Conservation (phyloP, 208 protist genomes). For the Trypanosoma lewisi region DNA sequence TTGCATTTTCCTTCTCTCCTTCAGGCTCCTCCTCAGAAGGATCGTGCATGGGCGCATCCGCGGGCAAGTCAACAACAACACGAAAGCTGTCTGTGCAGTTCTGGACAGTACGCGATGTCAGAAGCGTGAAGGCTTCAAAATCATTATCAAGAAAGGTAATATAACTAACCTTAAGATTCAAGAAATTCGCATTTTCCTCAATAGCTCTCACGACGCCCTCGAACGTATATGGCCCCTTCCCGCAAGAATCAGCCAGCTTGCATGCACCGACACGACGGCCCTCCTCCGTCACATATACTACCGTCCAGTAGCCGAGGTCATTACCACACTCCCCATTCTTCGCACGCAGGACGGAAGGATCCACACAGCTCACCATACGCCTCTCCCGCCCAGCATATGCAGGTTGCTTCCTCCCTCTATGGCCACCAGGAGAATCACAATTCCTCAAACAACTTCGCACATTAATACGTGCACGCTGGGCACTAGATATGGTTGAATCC, state of each 20-base stretch:
- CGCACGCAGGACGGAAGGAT: too few relatives aligned
- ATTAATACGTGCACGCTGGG: background rate
- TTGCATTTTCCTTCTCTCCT: background rate
- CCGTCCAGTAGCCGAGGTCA: constrained; percentile 18
- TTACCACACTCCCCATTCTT: background rate
- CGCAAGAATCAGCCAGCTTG: constrained; percentile 4
- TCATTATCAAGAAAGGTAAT: constrained; percentile 26
- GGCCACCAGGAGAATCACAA: background rate
- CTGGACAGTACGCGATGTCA: constrained; percentile 14
- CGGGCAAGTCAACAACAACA: constrained; percentile 9
- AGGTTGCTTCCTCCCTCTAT: background rate
- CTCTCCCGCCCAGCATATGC: background rate
- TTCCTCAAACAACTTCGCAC: background rate
- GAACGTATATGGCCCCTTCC: constrained; percentile 6
- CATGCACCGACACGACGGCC: constrained; percentile 2
- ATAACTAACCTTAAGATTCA: constrained; percentile 8
- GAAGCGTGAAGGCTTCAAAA: constrained; percentile 19
- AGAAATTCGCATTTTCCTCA: constrained; percentile 8
- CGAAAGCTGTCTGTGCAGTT: constrained; percentile 7
- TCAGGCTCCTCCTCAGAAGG: background rate
- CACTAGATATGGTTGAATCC: background rate
- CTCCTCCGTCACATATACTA: background rate
- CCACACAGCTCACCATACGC: background rate
- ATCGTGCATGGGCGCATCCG: background rate
- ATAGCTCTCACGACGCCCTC: constrained; percentile 11